These are phyloP conservation scores for Celoporthe dispersa DNA, from an alignment of 2,329 filamentous ascomycete genomes.

Conservation along the genomic window DNA sequence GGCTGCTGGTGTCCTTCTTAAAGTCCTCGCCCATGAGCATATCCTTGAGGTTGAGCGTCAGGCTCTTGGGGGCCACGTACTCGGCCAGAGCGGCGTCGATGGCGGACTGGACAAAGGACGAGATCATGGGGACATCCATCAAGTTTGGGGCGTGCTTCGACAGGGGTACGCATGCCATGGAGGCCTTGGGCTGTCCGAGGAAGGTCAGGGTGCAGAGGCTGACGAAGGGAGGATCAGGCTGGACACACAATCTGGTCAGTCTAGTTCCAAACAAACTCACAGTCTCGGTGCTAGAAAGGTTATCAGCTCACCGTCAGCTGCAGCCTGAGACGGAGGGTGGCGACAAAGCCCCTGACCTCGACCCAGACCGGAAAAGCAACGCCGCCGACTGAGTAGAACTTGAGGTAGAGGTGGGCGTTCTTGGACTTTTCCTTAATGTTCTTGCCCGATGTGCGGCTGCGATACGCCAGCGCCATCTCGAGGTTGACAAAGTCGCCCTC, in stretches of 20 bases:
- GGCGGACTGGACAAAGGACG: slow-evolving; percentile 74
- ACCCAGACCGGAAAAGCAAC: slow-evolving; percentile 71
- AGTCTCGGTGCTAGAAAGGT: background rate
- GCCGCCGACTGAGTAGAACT: slow-evolving; percentile 68
- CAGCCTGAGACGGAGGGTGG: slow-evolving; percentile 69
- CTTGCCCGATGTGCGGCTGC: slow-evolving; percentile 63
- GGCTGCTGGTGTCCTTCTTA: slow-evolving; percentile 72
- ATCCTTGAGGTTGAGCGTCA: slow-evolving; percentile 75
- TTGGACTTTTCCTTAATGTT: slow-evolving; percentile 67
- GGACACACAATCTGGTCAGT: background rate
- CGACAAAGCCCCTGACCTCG: slow-evolving; percentile 72
- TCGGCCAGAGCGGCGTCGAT: slow-evolving; percentile 75
- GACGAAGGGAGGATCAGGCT: slow-evolving; percentile 76
- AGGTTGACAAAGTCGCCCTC: slow-evolving; percentile 80
- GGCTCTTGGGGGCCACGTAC: slow-evolving; percentile 76
- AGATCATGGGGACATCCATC: slow-evolving; percentile 76
- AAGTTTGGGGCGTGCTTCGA: slow-evolving; percentile 72
- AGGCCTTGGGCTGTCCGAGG: slow-evolving; percentile 74
- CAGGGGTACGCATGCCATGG: slow-evolving; percentile 71
- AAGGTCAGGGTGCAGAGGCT: slow-evolving; percentile 76
- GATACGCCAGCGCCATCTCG: slow-evolving; percentile 76
- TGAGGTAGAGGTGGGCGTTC: slow-evolving; percentile 73
- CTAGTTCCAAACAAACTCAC: background rate
- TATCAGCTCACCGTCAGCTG: slow-evolving; percentile 58
- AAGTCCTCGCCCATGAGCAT: slow-evolving; percentile 80